Percentiles rank a stretch among this genome's conserved stretches.
These are phyloP conservation scores for Arthrocladium fulminans DNA, from an alignment of 2,329 filamentous ascomycete genomes.

Conservation along the genomic window DNA sequence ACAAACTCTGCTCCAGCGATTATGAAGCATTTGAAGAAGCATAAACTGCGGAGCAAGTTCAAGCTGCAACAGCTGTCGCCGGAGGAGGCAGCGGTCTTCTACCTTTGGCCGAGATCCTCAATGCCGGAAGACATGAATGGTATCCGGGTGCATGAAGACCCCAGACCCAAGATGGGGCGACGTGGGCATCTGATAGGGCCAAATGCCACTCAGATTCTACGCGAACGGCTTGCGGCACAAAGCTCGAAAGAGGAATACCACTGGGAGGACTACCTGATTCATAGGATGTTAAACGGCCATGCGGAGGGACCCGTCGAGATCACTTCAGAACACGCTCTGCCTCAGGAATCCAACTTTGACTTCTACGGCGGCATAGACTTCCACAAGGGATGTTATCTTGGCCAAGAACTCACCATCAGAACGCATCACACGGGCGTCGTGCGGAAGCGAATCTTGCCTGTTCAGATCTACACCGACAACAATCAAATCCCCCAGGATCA, in stretches of 20 bases:
- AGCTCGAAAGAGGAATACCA: conserved; percentile 41
- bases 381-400: conserved; percentile 92
- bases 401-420: conserved; percentile 91
- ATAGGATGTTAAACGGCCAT: conserved; percentile 70
- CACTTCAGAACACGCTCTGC: conserved; percentile 59
- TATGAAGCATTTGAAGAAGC: conserved; percentile 66
- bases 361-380: conserved; percentile 79
- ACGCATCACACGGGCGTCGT: conserved; percentile 93
- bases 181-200: not conserved
- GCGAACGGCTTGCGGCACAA: conserved; percentile 4
- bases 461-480: conserved; percentile 56
- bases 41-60: conserved; percentile 78
- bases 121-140: not conserved
- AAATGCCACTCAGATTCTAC: not conserved
- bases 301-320: conserved; percentile 81
- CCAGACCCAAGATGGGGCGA: conserved; percentile 4
- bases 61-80: conserved; percentile 56
- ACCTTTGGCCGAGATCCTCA: conserved; percentile 15
- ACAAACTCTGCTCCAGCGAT: conserved; percentile 54
- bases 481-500: conserved; percentile 30
- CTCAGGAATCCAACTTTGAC: conserved; percentile 85
- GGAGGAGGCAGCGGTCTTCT: conserved; percentile 42
- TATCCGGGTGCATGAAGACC: not conserved
- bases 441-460: conserved; percentile 77
- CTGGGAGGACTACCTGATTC: conserved; percentile 59